phyloP scores from a whole-genome alignment of 805 yeast species.

The Zygosaccharomyces bailii region DNA sequence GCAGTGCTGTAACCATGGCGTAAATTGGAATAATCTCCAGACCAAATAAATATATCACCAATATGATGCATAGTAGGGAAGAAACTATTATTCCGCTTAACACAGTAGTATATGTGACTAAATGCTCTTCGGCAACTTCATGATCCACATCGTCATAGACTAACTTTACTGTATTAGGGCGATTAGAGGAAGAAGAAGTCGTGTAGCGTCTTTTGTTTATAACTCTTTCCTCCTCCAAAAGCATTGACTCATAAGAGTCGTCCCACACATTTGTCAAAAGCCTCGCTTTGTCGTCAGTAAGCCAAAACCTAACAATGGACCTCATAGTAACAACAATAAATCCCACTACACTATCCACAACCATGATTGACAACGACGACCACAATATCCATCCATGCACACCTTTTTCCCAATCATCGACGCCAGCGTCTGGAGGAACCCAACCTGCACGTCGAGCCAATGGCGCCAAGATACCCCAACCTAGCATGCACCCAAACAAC shows the following conservation, averaged over 20 bases:
- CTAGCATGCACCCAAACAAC: constrained; percentile 84
- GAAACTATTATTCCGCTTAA: constrained; percentile 62
- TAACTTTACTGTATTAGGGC: constrained; percentile 29
- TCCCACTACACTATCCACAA: constrained; percentile 82
- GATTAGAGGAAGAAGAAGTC: constrained; percentile 13
- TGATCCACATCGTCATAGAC: constrained; percentile 35
- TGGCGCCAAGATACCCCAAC: constrained; percentile 93
- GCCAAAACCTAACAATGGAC: constrained; percentile 36
- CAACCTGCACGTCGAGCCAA: constrained; percentile 64
- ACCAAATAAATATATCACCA: constrained; percentile 70
- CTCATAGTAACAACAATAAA: constrained; percentile 58
- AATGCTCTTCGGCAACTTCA: constrained; percentile 43
- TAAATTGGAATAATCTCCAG: constrained; percentile 60
- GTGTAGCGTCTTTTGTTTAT: constrained; percentile 23
- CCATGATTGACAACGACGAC: constrained; percentile 91
- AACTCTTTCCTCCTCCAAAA: constrained; percentile 33
- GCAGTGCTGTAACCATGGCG: constrained; percentile 62
- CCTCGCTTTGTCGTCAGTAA: constrained; percentile 25
- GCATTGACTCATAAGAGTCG: constrained; percentile 34
- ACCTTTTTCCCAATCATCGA: constrained; percentile 81
- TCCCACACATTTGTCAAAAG: constrained; percentile 26
- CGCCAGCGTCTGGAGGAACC: constrained; percentile 84
- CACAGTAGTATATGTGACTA: constrained; percentile 51
- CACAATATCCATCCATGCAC: constrained; percentile 98
- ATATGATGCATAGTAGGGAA: constrained; percentile 59